Evolutionary conservation across 139 green algal genomes (phyloP), one percentile per base, ranked within the genome.

Genomic region (Chlamydomonas sphaeroides): DNA sequence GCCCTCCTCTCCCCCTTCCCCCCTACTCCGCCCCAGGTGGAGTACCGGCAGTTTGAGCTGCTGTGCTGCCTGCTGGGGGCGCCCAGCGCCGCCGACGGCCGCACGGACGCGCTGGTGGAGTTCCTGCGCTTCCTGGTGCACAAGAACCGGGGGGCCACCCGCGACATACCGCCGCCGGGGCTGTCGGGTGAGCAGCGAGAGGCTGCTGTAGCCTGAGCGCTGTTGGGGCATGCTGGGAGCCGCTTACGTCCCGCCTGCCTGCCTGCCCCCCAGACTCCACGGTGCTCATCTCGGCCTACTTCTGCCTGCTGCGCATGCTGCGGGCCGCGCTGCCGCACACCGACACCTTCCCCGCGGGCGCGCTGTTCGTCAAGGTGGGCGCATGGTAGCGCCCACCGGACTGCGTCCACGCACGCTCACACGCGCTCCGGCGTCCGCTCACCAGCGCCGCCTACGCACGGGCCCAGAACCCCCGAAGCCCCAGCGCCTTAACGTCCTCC

Each of bases 211-310:
- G 11, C 45, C 11, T 10, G 11, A 53, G 45, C 45, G 10, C 45
- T 14, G 14, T 53, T 14, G 45, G 11, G 11, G 45, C 45, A 10
- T 53, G 45, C n/a, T n/a, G n/a, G n/a, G n/a, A n/a, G n/a, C n/a
- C n/a, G n/a, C n/a, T n/a, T n/a, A n/a, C 45, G 45, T 14, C 45
- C 45, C 45, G 45, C 45, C 45, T 53, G n/a, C 39, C 69, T 20
- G 11, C n/a, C 69, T 36, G 3, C n/a, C 32, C 26, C 38, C 75
- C 74, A 83, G 94, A 98, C 78, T 73, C 78, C 30, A 92, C 90
- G 0, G 93, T 95, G 3, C 84, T 98, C 23, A 84, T 92, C 21
- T 95, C 91, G 17, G 56, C 88, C 0, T 98, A 94, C 84, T 96
- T 95, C 61, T 85, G 78, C 25, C 80, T 98, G 84, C 81, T 98